Evolutionary conservation across 2,329 filamentous ascomycete genomes (phyloP), one percentile per base, ranked within the genome.

Genomic region (Parasarocladium wereldwijsianum): DNA sequence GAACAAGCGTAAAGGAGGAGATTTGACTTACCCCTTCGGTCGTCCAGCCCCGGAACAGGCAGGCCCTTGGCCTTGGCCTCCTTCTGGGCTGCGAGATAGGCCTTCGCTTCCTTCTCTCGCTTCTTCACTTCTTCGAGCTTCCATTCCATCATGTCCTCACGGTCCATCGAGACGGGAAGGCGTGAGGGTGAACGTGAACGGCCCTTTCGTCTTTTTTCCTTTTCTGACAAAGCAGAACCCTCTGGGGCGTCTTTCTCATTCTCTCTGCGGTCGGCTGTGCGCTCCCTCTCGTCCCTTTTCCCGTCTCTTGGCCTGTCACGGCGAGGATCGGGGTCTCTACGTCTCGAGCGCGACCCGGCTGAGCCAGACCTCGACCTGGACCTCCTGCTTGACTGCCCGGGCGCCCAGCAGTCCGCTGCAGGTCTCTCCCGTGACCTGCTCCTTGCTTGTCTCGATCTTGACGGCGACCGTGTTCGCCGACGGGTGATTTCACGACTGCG

Each of bases 91-190:
- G 69, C 69, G 21, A 75, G 53, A 40, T 76, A 76, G 4, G 68
- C 69, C 45, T 73, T 75, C 22, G 72, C 72, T 47, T 76, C 70
- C 37, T 64, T 64, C 45, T 75, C 70, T 29, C 70, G 63, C 44
- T 71, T 69, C 45, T 62, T 67, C 31, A 72, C 69, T 40, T 74
- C 69, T 34, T 66, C 64, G 38, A 66, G 62, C 44, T 76, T 76
- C 60, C 67, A 67, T 11, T 60, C 60, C 40, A 71, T 66, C 16
- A 60, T 52, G 23, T 59, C 60, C n/a, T 62, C 57, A 28, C 61
- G 61, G 33, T 54, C 62, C 13, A 58, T 47, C 3, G 20, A 23
- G 8, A 23, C 19, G 17, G 24, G 21, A 3, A 22, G 28, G 8
- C 21, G n/a, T 8, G 20, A 18, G 12, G 17, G 14, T 9, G 34